Evolutionary conservation across 2,329 filamentous ascomycete genomes (phyloP), one percentile per base, ranked within the genome.

Genomic region (Aurifilum marmelostoma): DNA sequence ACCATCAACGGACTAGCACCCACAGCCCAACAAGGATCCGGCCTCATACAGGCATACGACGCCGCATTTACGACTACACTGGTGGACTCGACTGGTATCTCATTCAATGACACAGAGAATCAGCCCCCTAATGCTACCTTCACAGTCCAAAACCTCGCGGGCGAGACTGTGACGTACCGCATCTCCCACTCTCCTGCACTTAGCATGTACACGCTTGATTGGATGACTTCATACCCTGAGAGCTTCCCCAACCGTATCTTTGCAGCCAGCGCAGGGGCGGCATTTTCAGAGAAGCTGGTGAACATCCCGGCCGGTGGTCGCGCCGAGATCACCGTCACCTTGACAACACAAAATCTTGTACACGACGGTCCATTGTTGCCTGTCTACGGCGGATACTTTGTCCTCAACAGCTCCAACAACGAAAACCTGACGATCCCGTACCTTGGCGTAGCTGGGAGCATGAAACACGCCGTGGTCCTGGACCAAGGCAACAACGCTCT

Each of bases 51-150:
- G 63, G 81, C 80, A 11, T 80, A 78, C 69, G 77, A 82, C 61
- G 80, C 80, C 2, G 78, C 82, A 1, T 76, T 81, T 58, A 73
- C 77, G 12, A 80, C 74, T 1, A 80, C 78, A 1, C 69, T 79
- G 27, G 73, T 84, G 16, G 77, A 76, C 52, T 75, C 77, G 0
- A 76, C 76, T 7, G 79, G 77, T 65, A 75, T 84, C 29, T 77
- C 78, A 12, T 80, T 84, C 74, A 84, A 84, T 67, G 82, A 84
- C 69, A 83, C 80, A 11, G 76, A 78, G 41, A 73, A 83, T 74
- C 78, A 82, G 60, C 73, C 60, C 14, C 54, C 24, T 32, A 62
- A 47, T 12, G 65, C 76, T n/a, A 75, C 75, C 59, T 81, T 84
- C 69, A 77, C 74, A 52, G 77, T 84, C 73, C 76, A 75, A 65